Base-by-base conservation (phyloP, 495 filamentous ascomycete genomes). In the Daldinia loculata region DNA sequence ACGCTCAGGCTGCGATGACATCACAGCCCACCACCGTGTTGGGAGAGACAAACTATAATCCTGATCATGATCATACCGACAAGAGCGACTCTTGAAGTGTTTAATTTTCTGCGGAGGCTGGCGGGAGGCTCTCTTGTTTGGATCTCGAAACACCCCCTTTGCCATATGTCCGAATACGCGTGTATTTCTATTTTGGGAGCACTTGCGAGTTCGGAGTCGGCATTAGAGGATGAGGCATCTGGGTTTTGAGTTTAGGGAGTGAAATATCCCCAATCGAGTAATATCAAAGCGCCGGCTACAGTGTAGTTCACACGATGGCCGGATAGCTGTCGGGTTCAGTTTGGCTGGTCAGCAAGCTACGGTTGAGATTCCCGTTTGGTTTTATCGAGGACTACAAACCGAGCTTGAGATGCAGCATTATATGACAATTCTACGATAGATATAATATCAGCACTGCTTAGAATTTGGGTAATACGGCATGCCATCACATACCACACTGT, bases 31-130 rank as follows among this genome's bases (percentile, higher is more conserved):
- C 60, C 45, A 77, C 80, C 12, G 85, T 91, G 82, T 78, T 92
- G 34, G 90, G 90, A 15, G 89, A 90, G 76, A 92, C 90, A 29
- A 88, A 78, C 66, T 92, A 91, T 72, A 87, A 86, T 27, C 90
- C 90, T 6, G 90, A 92, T 53, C 81, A 87, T 61, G 87, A 87
- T 57, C 80, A 75, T 81, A 80, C 80, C 39, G 80, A 81, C 34
- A 81, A 75, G 66, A 69, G 63, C 11, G 74, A 74, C 29, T 62
- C 72, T 43, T 78, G 61, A 72, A 45, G 30, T 19, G 34, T 11
- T 26, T 50, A 27, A 15, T 56, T 45, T 51, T 48, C 39, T 48
- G 55, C 45, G 30, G 51, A 50, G 45, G 32, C 11, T 39, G 55
- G 36, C 38, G 45, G 50, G 29, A 32, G 53, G 14, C 41, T 63